Evolutionary conservation across 345 rosid genomes (phyloP).

Genomic region (Pistacia atlantica): DNA sequence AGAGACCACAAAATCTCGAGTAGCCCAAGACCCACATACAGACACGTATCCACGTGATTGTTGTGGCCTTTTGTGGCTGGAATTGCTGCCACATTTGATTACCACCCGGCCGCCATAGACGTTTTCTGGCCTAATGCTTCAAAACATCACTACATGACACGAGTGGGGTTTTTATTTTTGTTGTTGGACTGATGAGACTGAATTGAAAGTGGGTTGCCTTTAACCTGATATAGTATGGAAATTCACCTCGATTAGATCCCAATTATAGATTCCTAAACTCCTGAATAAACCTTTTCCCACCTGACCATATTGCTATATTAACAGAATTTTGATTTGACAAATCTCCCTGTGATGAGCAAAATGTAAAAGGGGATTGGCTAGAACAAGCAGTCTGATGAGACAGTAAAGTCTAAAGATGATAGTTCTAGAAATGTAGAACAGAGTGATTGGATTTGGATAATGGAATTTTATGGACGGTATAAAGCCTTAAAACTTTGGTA

Average conservation of each 20-base stretch:
- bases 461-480: neutral
- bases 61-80: constrained; percentile 15
- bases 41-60: constrained; percentile 1
- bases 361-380: no score
- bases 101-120: neutral
- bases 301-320: no score
- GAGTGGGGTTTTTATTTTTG: neutral
- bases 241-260: no score
- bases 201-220: neutral
- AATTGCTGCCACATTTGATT: neutral
- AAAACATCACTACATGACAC: constrained; percentile 10
- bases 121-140: neutral
- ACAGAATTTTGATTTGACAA: no score
- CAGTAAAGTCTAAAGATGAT: neutral
- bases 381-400: no score
- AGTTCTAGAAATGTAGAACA: neutral
- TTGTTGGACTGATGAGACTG: neutral
- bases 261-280: no score
- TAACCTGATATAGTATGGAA: no score
- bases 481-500: neutral
- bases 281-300: no score
- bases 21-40: neutral
- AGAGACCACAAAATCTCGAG: constrained; percentile 1
- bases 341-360: no score
- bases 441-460: neutral